Percentiles rank a stretch among this genome's conserved stretches.
Evolutionary conservation across 106 monocot species (phyloP).

Genomic region (Chionographis japonica): DNA sequence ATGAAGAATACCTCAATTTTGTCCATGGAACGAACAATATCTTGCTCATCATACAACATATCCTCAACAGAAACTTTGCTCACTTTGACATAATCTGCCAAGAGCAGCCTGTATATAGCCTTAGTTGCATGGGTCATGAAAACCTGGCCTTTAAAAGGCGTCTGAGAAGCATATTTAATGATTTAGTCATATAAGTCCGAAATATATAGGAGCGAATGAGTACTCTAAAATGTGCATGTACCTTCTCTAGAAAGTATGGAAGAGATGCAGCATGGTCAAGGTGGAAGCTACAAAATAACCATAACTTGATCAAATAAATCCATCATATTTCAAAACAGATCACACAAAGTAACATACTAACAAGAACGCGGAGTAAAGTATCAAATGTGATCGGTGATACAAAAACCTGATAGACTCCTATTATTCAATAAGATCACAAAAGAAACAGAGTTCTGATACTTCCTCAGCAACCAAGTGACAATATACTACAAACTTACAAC

Average conservation of each 20-base stretch:
- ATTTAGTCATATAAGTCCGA: neutral
- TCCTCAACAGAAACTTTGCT: conserved; percentile 99
- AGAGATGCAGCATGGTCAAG: conserved; percentile 97
- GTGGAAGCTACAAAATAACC: conserved; percentile 70
- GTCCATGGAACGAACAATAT: conserved; percentile 89
- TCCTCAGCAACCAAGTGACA: neutral
- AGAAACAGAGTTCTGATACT: neutral
- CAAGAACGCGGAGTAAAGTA: neutral
- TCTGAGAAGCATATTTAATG: conserved; percentile 36
- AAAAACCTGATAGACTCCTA: neutral
- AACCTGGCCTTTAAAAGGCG: conserved; percentile 81
- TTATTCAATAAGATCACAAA: conserved; percentile 1
- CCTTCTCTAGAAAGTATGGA: conserved; percentile 98
- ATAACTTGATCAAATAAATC: conserved; percentile 6
- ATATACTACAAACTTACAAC: neutral
- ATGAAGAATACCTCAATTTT: conserved; percentile 75
- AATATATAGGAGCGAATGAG: neutral
- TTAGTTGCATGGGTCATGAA: conserved; percentile 99
- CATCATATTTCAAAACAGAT: neutral
- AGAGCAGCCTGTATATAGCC: conserved; percentile 82
- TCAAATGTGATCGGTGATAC: too few species aligned
- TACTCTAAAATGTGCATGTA: conserved; percentile 4
- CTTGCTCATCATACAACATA: conserved; percentile 93
- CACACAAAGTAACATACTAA: neutral
- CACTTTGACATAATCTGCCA: conserved; percentile 98